Base-by-base conservation (phyloP, 257 asterid genomes). In the Coffea eugenioides region DNA sequence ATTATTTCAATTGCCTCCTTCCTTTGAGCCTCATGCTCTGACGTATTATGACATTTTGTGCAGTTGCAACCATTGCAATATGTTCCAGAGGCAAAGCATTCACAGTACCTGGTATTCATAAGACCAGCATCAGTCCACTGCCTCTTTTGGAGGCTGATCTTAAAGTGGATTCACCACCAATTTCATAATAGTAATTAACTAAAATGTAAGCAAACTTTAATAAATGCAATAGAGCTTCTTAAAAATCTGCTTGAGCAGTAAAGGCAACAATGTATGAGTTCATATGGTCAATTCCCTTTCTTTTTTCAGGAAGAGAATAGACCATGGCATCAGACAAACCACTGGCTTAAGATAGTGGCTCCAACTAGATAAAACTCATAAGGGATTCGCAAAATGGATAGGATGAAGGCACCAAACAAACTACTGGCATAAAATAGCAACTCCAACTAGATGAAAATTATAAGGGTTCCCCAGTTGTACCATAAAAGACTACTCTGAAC, bases 61-160 rank as follows among this genome's bases (percentile, higher is more conserved):
- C 97, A 91, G 80, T 86, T 88, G 83, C 97, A 93, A 64, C 92
- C 92, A 83, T 90, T 88, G 68, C 97, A 93, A 79, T 85, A 89
- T 67, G 41, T 76, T 79, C 97, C 94, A 76, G 87, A 82, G 41
- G 97, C 85, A 88, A 93, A 93, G 86, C 97, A 91, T 77, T 90
- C 97, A 76, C 97, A 93, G 81, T 91, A 91, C 91, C 97, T 93
- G 90, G 76, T 62, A 69, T 81, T 73, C 70, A 76, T 54, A 68
- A 59, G 31, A n/a, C 4, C 69, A 62, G 69, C 31, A 64, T 64
- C 23, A 69, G 18, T 14, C 20, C 18, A 11, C 49, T 34, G 10
- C 72, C 64, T 66, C 39, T 64, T 61, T 76, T 48, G n/a, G 62
- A 69, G 65, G 80, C 64, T 71, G 56, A 25, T 4, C 72, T 34